Conservation (phyloP, 352 stramenopile species). For the Globisporangium rhizosaccharum region DNA sequence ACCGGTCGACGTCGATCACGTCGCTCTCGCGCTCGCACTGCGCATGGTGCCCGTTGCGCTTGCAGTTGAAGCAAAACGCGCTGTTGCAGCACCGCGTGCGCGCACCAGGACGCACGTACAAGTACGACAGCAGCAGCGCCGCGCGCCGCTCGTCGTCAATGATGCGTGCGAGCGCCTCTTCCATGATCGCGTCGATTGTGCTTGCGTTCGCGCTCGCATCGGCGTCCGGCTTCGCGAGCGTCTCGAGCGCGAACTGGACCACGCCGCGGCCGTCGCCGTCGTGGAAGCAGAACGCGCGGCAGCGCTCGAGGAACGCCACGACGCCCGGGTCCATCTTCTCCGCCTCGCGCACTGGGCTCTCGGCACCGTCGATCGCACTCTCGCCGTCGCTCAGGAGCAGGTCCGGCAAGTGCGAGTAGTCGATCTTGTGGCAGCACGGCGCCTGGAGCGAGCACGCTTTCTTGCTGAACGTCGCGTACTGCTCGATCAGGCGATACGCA, state of each 20-base stretch:
- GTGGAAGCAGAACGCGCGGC: conserved; percentile 11
- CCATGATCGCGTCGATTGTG: background rate
- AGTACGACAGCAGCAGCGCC: conserved; percentile 29
- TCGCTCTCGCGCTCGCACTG: conserved; percentile 15
- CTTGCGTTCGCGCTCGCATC: background rate
- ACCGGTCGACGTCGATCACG: conserved; percentile 17
- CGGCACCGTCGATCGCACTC: too few species aligned
- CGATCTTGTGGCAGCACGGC: conserved; percentile 25
- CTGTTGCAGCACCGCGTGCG: conserved; percentile 27
- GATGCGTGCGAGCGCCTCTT: conserved; percentile 17
- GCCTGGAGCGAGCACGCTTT: conserved; percentile 22
- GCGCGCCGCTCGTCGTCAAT: conserved; percentile 38
- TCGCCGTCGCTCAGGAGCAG: too few species aligned
- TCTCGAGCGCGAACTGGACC: conserved; percentile 4
- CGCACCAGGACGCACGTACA: conserved; percentile 27
- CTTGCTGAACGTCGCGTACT: conserved; percentile 14
- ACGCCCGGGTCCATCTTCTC: background rate
- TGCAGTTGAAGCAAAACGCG: conserved; percentile 48
- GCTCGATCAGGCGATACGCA: background rate
- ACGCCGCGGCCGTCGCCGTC: conserved; percentile 1
- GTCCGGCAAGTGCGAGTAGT: too few species aligned
- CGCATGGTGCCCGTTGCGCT: conserved; percentile 17
- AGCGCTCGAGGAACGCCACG: background rate
- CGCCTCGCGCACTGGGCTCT: too few species aligned
- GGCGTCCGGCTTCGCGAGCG: background rate